Conservation (phyloP, 768 basidiomycete species). For the Suillus decipiens region DNA sequence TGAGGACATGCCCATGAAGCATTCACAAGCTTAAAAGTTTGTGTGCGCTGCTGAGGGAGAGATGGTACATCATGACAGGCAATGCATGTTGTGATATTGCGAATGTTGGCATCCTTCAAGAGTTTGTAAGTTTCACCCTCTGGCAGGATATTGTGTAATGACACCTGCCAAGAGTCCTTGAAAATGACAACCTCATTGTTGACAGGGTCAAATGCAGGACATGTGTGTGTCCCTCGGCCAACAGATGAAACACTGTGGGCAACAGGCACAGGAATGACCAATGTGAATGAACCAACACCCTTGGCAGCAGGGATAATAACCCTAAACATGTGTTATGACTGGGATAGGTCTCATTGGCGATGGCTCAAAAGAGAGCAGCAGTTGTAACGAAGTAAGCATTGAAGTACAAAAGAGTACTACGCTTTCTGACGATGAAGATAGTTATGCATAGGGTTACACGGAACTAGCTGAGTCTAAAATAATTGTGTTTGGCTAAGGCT, state of each 20-base stretch:
- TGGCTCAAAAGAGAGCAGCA: no score
- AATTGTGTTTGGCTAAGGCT: no score
- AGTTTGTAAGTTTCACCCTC: constrained; percentile 24
- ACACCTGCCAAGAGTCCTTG: constrained; percentile 3
- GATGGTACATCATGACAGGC: background rate
- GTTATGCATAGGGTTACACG: no score
- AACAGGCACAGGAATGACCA: constrained; percentile 2
- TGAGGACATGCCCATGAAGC: background rate
- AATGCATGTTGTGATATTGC: constrained; percentile 23
- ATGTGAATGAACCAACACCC: background rate
- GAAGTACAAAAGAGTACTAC: no score
- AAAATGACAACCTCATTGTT: background rate
- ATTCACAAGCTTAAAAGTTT: background rate
- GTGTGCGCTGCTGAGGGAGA: background rate
- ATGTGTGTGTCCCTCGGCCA: background rate
- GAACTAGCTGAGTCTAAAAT: no score
- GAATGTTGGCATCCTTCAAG: constrained; percentile 21
- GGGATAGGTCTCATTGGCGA: no score
- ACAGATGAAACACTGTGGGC: background rate
- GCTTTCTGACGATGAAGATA: no score
- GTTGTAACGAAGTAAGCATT: no score
- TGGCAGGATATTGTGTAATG: constrained; percentile 9
- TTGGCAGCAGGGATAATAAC: background rate
- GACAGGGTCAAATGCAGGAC: background rate
- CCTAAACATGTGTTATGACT: background rate